Evolutionary conservation across 495 filamentous ascomycete genomes (phyloP), one percentile per base, ranked within the genome.

Genomic region (Hyaloscypha finlandica): DNA sequence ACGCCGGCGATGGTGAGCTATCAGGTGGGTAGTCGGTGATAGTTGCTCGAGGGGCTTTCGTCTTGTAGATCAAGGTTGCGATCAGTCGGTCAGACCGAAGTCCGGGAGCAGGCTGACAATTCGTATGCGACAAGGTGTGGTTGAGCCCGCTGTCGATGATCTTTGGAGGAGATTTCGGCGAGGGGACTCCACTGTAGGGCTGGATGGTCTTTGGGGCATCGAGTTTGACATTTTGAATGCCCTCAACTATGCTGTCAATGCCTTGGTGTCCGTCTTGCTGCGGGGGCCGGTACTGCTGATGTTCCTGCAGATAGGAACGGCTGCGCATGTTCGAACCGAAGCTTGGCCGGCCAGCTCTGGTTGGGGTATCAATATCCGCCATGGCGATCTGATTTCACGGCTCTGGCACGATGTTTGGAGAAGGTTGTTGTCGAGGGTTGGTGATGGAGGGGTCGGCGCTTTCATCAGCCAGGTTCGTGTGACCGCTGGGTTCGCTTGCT

Each of bases 221-320:
- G 16, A 71, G 2, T 8, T 45, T 65, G 37, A 62, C 14, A 20
- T 57, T 52, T 37, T 68, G 69, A 19, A 71, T 55, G 11, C 69
- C 60, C 68, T 86, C 83, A 22, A 86, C 79, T 19, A 85, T 82
- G 32, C 81, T 83, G 67, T 84, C 84, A 59, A 85, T 84, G 30
- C 80, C 81, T 70, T 77, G 80, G 67, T 84, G 80, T 64, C 74
- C 79, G 57, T 85, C 83, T 52, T 72, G 70, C 66, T 79, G 79
- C 14, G 86, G 85, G 12, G 89, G 84, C 61, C 89, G 90, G 70
- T 92, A 92, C 68, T 92, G 89, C 72, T 91, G 88, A 67, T 91
- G 88, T 64, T 91, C 89, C 58, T 86, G 81, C 42, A 92, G 82
- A 76, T 89, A 91, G 39, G 89, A 91, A 70, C 83, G 83, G 77